These are phyloP conservation scores for Candida jianshihensis DNA, from an alignment of 805 yeast genomes.

Conservation along the genomic window DNA sequence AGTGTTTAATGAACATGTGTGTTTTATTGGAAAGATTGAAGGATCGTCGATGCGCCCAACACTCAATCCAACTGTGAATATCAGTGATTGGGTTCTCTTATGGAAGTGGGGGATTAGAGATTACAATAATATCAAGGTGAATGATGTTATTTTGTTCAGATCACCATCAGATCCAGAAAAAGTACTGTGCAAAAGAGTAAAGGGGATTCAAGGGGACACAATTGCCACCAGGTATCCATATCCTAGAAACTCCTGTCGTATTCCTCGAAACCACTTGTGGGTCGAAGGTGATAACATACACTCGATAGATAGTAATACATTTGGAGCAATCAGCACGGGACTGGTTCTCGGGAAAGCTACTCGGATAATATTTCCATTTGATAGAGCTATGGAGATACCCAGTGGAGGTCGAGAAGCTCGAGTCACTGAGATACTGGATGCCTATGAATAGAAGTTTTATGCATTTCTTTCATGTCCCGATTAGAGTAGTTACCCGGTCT, in stretches of 20 bases:
- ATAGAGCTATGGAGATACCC: slow-evolving; percentile 44
- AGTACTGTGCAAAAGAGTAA: slow-evolving; percentile 72
- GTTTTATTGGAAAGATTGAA: slow-evolving; percentile 63
- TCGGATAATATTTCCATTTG: slow-evolving; percentile 62
- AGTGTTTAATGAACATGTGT: slow-evolving; percentile 61
- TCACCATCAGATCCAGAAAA: slow-evolving; percentile 78
- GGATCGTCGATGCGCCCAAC: slow-evolving; percentile 91
- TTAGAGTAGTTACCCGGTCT: neutral
- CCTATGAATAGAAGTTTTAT: neutral
- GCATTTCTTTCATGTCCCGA: neutral
- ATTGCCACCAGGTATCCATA: slow-evolving; percentile 59
- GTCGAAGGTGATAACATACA: slow-evolving; percentile 90
- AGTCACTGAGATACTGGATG: slow-evolving; percentile 8
- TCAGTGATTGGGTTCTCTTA: slow-evolving; percentile 57
- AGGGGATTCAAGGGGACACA: slow-evolving; percentile 68
- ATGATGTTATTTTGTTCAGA: slow-evolving; percentile 71
- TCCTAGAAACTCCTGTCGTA: slow-evolving; percentile 49
- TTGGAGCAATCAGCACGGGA: slow-evolving; percentile 84
- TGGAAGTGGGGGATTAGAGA: slow-evolving; percentile 54
- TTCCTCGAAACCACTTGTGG: slow-evolving; percentile 86
- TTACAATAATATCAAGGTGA: slow-evolving; percentile 40
- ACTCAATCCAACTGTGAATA: slow-evolving; percentile 55
- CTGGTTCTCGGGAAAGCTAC: slow-evolving; percentile 73
- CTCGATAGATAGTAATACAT: slow-evolving; percentile 77
- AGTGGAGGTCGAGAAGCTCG: slow-evolving; percentile 49